Conservation (phyloP, 1,284 basidiomycete genomes). For the Trichosporon sp. region DNA sequence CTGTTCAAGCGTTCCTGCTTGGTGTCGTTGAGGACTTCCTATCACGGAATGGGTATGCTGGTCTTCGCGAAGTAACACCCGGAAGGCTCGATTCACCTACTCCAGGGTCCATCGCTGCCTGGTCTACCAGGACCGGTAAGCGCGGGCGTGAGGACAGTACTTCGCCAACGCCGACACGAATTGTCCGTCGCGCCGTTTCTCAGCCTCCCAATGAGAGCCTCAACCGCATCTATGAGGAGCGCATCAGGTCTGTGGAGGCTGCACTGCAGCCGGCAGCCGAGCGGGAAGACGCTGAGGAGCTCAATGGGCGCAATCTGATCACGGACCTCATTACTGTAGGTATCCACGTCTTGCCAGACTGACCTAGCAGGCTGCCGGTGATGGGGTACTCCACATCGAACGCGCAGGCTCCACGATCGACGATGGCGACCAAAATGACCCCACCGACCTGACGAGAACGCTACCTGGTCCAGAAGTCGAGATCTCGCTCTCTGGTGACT, state of each 20-base stretch:
- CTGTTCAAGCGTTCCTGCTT: conserved; percentile 56
- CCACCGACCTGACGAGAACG: background rate
- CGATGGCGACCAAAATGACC: background rate
- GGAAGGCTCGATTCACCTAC: background rate
- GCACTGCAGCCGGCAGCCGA: background rate
- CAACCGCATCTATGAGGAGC: background rate
- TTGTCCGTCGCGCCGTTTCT: background rate
- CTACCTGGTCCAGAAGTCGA: background rate
- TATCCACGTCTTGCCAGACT: background rate
- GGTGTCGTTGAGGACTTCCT: conserved; percentile 63
- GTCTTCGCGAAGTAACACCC: background rate
- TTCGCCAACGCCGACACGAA: background rate
- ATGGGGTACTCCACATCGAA: conserved; percentile 12
- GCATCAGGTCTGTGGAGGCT: background rate
- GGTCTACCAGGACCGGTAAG: background rate
- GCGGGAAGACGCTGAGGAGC: background rate
- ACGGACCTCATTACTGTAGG: conserved; percentile 6
- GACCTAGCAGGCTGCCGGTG: background rate
- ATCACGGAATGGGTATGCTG: conserved; percentile 57
- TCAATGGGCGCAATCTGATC: background rate
- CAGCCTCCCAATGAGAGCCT: background rate
- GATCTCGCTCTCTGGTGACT: conserved; percentile 41
- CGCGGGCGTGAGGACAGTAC: background rate
- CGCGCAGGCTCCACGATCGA: background rate
- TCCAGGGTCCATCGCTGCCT: background rate